phyloP scores from a whole-genome alignment of 106 monocot species.

The Dendrobium catenatum region DNA sequence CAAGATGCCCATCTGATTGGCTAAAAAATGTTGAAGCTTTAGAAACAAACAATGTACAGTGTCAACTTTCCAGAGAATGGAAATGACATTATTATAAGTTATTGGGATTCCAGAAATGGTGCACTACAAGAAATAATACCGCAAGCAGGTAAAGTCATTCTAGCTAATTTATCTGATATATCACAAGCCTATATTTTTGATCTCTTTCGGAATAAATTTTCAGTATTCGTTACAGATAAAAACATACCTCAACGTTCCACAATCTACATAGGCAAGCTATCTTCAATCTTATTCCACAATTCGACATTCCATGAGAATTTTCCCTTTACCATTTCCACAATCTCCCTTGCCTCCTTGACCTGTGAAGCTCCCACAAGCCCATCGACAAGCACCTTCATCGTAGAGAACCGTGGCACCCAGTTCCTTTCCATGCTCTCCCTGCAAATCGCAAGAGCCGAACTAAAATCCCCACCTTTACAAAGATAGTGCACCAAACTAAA shows the following conservation, averaged over 20 bases:
- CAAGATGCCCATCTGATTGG: no score
- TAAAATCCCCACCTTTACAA: conserved; percentile 35
- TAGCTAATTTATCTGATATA: no score
- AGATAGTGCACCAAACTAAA: conserved; percentile 33
- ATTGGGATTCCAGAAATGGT: no score
- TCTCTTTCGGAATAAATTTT: neutral
- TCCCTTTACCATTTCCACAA: conserved; percentile 25
- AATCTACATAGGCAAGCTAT: conserved; percentile 11
- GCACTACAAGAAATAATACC: neutral
- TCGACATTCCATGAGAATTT: conserved; percentile 21
- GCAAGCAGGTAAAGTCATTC: neutral
- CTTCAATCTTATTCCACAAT: conserved; percentile 39
- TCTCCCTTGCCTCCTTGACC: conserved; percentile 29
- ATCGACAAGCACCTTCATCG: conserved; percentile 34
- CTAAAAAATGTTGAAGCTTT: no score
- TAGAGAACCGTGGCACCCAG: conserved; percentile 39
- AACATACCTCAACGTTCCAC: neutral
- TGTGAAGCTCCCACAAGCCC: conserved; percentile 24
- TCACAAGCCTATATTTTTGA: neutral
- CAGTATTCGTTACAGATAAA: neutral
- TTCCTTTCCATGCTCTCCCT: conserved; percentile 48
- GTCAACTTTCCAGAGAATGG: no score
- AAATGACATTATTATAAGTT: no score
- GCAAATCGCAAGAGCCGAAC: conserved; percentile 25
- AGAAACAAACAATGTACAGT: no score